Percentiles rank a stretch among this genome's conserved stretches.
Conservation (phyloP, 495 filamentous ascomycete genomes). For the Rhypophila decipiens region DNA sequence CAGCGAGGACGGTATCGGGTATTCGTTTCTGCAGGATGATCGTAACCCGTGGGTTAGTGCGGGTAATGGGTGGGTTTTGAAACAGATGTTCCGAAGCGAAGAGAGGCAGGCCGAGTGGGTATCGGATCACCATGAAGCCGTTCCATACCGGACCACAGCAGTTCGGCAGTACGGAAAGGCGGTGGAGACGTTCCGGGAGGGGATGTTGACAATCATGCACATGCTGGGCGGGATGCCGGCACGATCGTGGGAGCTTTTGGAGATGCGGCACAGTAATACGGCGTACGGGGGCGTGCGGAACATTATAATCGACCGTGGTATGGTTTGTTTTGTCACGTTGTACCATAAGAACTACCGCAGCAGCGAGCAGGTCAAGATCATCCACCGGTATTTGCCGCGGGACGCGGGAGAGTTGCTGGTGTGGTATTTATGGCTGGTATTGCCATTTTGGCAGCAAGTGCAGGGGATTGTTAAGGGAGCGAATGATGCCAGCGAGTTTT, state of each 20-base stretch:
- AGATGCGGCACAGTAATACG: conserved; percentile 17
- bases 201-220: conserved; percentile 19
- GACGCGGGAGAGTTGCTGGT: conserved; percentile 17
- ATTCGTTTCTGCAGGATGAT: too few species aligned
- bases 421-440: conserved; percentile 19
- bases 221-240: conserved; percentile 19
- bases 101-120: too few species aligned
- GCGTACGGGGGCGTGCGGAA: conserved; percentile 3
- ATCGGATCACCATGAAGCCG: too few species aligned
- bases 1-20: too few species aligned
- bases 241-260: conserved; percentile 23
- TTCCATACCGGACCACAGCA: too few species aligned
- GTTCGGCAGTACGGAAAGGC: background rate
- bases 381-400: conserved; percentile 13
- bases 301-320: conserved; percentile 9
- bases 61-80: too few species aligned
- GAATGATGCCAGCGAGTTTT: too few species aligned
- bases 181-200: conserved; percentile 12
- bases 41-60: too few species aligned
- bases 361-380: conserved; percentile 8
- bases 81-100: too few species aligned
- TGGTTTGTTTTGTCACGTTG: conserved; percentile 9
- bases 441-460: conserved; percentile 15
- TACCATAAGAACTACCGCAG: conserved; percentile 11
- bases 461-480: too few species aligned